Base-by-base conservation (phyloP, 164 flowering plant species). In the Malania oleifera region DNA sequence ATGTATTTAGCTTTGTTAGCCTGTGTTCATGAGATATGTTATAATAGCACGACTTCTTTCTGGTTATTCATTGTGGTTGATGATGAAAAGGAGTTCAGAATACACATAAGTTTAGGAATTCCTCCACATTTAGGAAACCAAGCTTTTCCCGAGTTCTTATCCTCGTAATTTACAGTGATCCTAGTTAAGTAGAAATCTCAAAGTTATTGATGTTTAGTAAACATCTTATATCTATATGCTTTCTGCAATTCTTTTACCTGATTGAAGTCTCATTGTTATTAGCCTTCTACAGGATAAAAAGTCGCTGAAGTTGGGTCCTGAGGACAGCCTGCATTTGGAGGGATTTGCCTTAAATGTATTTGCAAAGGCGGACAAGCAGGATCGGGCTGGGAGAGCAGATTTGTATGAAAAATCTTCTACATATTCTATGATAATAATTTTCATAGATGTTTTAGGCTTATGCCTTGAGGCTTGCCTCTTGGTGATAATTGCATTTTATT, bases 291-390 rank as follows among this genome's bases (percentile, higher is more conserved):
- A 95, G 99, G 99, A 95, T 68, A 90, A 86, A 70, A 95, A 86
- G 78, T 76, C 95, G 22, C 7, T 91, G 63, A 74, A 72, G 31
- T 72, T 95, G 74, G 89, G 85, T 26, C 83, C 95, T 65, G 97
- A 95, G 50, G 96, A 95, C 65, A 73, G 71, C 63, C 61, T 95
- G 65, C 74, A 91, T 65, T 55, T 95, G 53, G 99, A 95, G 63
- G 99, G 99, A 20, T 95, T 90, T 86, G 96, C 95, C 28, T 80
- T 72, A 43, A 91, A 78, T 73, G 93, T 95, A 9, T 95, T 95
- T 73, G 82, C 77, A 9, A 91, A 82, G 72, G 99, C 95, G 56
- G 99, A 95, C 70, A 95, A 95, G 73, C 96, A 90, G 70, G 99
- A 91, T 75, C 84, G 95, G 25, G 93, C 95, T 49, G 99, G 97